A percentile compares a stretch with the other conserved stretches of the same genome.
Evolutionary conservation across 768 basidiomycete genomes (phyloP).

Genomic region (Boletus edulis): DNA sequence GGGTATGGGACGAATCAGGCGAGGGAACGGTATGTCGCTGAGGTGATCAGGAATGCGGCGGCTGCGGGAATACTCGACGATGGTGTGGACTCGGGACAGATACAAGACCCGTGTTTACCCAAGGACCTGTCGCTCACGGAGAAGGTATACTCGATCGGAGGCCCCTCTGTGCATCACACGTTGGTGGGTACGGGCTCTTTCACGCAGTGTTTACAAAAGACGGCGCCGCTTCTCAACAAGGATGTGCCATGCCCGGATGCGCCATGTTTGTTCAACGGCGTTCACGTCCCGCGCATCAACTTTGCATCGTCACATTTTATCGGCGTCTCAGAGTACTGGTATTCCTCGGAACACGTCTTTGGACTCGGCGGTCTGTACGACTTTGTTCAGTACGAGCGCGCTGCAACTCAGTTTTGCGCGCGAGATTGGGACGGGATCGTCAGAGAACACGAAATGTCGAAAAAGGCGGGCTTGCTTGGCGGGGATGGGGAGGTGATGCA

Average conservation of each 20-base stretch:
- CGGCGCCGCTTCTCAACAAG: constrained; percentile 81
- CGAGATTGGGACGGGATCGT: constrained; percentile 78
- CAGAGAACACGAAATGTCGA: constrained; percentile 55
- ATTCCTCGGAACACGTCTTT: constrained; percentile 96
- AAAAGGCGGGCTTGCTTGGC: constrained; percentile 46
- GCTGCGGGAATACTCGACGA: constrained; percentile 44
- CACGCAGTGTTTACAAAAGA: constrained; percentile 71
- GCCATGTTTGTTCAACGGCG: constrained; percentile 92
- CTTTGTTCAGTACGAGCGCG: constrained; percentile 93
- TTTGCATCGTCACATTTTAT: constrained; percentile 93
- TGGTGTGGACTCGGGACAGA: constrained; percentile 30
- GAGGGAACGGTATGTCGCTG: constrained; percentile 86
- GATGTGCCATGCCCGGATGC: constrained; percentile 74
- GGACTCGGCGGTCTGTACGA: constrained; percentile 94
- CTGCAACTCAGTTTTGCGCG: constrained; percentile 82
- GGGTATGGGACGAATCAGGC: constrained; percentile 98
- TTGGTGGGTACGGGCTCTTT: constrained; percentile 90
- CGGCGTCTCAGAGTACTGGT: constrained; percentile 99
- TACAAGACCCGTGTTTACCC: constrained; percentile 91
- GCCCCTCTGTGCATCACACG: constrained; percentile 42
- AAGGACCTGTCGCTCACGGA: constrained; percentile 65
- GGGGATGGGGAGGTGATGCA: constrained; percentile 66
- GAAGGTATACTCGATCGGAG: constrained; percentile 42
- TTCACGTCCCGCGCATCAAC: constrained; percentile 92
- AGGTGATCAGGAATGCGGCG: constrained; percentile 60